Evolutionary conservation across 345 rosid species (phyloP).

Genomic region (Mercurialis annua): DNA sequence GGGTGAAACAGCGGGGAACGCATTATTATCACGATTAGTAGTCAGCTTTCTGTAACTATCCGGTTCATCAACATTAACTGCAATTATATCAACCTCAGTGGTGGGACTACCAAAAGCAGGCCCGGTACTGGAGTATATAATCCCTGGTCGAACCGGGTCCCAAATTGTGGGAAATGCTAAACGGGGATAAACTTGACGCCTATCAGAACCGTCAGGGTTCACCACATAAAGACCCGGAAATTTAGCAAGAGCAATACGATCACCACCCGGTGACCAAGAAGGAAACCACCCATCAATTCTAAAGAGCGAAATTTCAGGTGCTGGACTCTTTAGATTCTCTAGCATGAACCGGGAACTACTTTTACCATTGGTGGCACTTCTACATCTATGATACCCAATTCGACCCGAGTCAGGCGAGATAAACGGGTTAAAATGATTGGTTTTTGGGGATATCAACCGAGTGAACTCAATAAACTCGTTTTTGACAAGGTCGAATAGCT

Average conservation of each 20-base stretch:
- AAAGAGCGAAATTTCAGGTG: constrained; percentile 56
- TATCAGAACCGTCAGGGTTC: constrained; percentile 69
- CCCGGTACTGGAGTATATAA: constrained; percentile 67
- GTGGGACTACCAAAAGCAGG: constrained; percentile 65
- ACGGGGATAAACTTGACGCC: constrained; percentile 39
- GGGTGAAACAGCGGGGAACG: constrained; percentile 79
- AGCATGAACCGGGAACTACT: constrained; percentile 50
- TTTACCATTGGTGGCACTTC: constrained; percentile 41
- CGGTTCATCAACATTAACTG: constrained; percentile 47
- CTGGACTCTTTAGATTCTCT: constrained; percentile 56
- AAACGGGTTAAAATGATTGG: constrained; percentile 84
- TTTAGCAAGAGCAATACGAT: constrained; percentile 61
- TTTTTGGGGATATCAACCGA: constrained; percentile 53
- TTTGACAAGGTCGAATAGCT: constrained; percentile 53
- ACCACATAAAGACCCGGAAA: constrained; percentile 80
- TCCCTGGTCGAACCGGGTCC: constrained; percentile 66
- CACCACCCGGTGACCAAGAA: constrained; percentile 70
- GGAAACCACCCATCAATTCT: constrained; percentile 87
- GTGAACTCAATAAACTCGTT: constrained; percentile 64
- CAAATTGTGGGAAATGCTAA: constrained; percentile 71
- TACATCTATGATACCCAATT: constrained; percentile 83
- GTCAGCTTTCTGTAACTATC: constrained; percentile 48
- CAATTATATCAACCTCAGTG: constrained; percentile 62
- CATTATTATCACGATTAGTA: constrained; percentile 66
- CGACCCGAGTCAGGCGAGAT: constrained; percentile 68